Percentiles rank a stretch among this genome's conserved stretches.
These are phyloP conservation scores for Microdochium trichocladiopsis DNA, from an alignment of 2,329 filamentous ascomycete genomes.

Conservation along the genomic window DNA sequence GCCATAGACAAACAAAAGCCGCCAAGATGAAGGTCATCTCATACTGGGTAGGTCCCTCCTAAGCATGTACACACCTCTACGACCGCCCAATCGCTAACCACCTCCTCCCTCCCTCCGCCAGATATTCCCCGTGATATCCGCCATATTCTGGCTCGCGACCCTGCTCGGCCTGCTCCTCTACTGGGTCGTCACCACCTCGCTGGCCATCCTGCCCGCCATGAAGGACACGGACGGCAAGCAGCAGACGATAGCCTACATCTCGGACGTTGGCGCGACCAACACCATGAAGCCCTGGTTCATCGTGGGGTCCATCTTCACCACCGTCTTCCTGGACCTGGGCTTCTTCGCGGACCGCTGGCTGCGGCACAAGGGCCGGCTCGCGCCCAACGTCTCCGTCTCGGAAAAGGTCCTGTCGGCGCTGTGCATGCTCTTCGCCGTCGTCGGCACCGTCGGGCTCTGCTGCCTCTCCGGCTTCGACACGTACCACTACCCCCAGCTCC, in stretches of 20 bases:
- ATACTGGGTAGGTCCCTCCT: constrained; percentile 26
- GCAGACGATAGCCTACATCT: constrained; percentile 66
- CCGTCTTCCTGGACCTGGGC: constrained; percentile 72
- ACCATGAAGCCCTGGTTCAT: constrained; percentile 72
- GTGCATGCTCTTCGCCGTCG: constrained; percentile 60
- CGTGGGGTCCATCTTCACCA: constrained; percentile 61
- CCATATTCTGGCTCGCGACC: constrained; percentile 58
- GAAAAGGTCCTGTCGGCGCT: constrained; percentile 58
- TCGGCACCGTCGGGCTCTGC: constrained; percentile 75
- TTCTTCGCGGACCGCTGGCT: constrained; percentile 81
- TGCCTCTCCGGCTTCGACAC: constrained; percentile 84
- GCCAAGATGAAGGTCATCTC: constrained; percentile 11
- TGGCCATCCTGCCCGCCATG: constrained; percentile 57
- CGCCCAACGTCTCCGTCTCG: constrained; percentile 57
- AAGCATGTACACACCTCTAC: neutral
- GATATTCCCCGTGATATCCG: constrained; percentile 65
- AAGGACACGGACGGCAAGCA: constrained; percentile 35
- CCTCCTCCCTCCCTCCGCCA: constrained; percentile 10
- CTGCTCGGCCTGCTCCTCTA: constrained; percentile 63
- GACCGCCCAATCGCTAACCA: too few species aligned
- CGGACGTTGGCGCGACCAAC: constrained; percentile 51
- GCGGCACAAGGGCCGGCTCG: constrained; percentile 71
- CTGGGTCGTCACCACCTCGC: constrained; percentile 53
- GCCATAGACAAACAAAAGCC: neutral
- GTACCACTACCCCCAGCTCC: constrained; percentile 54